These are phyloP conservation scores for Aspergillus udagawae DNA, from an alignment of 2,329 filamentous ascomycete species.

Conservation along the genomic window DNA sequence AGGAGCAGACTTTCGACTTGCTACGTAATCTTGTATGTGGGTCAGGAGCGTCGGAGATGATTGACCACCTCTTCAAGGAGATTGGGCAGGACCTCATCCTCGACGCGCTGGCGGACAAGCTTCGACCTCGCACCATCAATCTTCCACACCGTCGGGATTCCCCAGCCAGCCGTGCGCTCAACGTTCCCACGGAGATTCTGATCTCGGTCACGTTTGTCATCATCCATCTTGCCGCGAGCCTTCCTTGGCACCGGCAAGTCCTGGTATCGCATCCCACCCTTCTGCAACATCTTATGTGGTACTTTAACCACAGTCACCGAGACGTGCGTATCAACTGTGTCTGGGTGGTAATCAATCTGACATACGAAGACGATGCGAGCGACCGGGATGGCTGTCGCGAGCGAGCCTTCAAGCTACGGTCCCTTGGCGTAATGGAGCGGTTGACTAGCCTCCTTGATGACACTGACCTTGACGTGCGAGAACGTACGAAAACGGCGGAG, in stretches of 20 bases:
- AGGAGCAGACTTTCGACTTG: slow-evolving; percentile 86
- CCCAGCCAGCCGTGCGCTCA: slow-evolving; percentile 23
- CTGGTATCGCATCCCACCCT: slow-evolving; percentile 74
- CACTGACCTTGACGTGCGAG: slow-evolving; percentile 72
- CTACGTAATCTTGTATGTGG: slow-evolving; percentile 83
- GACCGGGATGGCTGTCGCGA: slow-evolving; percentile 64
- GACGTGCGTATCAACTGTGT: slow-evolving; percentile 75
- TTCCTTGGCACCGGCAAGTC: slow-evolving; percentile 71
- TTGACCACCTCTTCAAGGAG: slow-evolving; percentile 74
- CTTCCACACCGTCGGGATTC: slow-evolving; percentile 31
- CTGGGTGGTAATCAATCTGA: slow-evolving; percentile 81
- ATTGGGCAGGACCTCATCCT: slow-evolving; percentile 77
- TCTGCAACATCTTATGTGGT: slow-evolving; percentile 65
- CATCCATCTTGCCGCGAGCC: slow-evolving; percentile 81
- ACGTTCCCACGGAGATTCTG: slow-evolving; percentile 60
- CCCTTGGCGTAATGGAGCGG: slow-evolving; percentile 66
- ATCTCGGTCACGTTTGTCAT: slow-evolving; percentile 75
- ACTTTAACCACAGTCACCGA: slow-evolving; percentile 68
- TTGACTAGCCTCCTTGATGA: slow-evolving; percentile 64
- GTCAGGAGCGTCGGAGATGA: slow-evolving; percentile 62
- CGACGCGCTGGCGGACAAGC: slow-evolving; percentile 72
- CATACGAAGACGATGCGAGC: slow-evolving; percentile 70
- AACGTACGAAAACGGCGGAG: slow-evolving; percentile 75
- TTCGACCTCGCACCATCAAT: slow-evolving; percentile 51
- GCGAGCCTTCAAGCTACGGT: slow-evolving; percentile 65